phyloP scores from a whole-genome alignment of 2,329 filamentous ascomycete genomes.

The Cladophialophora psammophila region DNA sequence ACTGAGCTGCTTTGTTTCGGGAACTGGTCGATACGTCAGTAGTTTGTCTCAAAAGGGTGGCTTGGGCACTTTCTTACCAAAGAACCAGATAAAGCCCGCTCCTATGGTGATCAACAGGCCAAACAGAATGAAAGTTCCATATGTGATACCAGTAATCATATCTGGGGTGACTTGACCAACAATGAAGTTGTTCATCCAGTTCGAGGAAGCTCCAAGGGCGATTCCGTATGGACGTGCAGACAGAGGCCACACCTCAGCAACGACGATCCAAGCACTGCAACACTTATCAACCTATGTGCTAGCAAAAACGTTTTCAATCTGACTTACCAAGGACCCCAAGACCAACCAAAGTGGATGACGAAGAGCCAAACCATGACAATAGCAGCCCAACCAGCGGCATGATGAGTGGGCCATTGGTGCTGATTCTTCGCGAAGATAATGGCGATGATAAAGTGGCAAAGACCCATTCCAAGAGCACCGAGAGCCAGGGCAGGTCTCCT shows the following conservation, averaged over 20 bases:
- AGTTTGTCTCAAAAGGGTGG: neutral
- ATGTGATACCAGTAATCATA: slow-evolving; percentile 69
- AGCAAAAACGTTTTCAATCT: neutral
- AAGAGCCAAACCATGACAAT: slow-evolving; percentile 71
- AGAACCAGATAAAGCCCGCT: slow-evolving; percentile 41
- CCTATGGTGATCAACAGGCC: slow-evolving; percentile 63
- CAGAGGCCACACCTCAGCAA: slow-evolving; percentile 77
- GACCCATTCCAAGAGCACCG: slow-evolving; percentile 72
- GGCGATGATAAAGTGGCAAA: slow-evolving; percentile 75
- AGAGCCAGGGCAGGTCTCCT: slow-evolving; percentile 51
- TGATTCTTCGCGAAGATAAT: slow-evolving; percentile 71
- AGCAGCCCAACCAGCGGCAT: slow-evolving; percentile 72
- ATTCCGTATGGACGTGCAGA: slow-evolving; percentile 74
- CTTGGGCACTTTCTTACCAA: slow-evolving; percentile 26
- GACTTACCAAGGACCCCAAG: slow-evolving; percentile 59
- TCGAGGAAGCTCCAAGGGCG: slow-evolving; percentile 70
- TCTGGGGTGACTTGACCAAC: slow-evolving; percentile 55
- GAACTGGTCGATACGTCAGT: slow-evolving; percentile 39
- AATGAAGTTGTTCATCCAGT: slow-evolving; percentile 53
- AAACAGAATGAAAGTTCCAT: slow-evolving; percentile 76
- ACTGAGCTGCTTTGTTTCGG: slow-evolving; percentile 45
- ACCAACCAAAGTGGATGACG: slow-evolving; percentile 76
- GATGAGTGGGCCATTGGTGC: slow-evolving; percentile 64
- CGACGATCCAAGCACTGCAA: slow-evolving; percentile 71
- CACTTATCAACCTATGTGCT: neutral